Conservation (phyloP, 352 stramenopile genomes). For the Phytophthora megakarya region DNA sequence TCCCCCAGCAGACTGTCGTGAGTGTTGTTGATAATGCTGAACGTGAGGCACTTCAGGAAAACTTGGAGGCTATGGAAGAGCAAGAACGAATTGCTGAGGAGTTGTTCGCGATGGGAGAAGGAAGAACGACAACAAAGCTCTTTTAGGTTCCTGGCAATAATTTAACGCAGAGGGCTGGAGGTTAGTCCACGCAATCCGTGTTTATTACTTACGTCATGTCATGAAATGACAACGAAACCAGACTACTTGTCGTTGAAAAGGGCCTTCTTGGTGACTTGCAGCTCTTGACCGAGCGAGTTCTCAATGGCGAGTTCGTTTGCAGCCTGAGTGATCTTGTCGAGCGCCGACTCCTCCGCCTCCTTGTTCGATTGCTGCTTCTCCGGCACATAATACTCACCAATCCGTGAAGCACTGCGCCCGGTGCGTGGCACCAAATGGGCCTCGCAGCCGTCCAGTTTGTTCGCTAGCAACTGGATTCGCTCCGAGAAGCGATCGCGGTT, state of each 20-base stretch:
- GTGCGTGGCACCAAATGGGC: slow-evolving; percentile 58
- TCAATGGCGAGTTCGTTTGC: slow-evolving; percentile 88
- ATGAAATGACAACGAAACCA: slow-evolving; percentile 15
- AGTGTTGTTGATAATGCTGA: slow-evolving; percentile 73
- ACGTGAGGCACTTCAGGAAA: slow-evolving; percentile 54
- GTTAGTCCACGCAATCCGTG: slow-evolving; percentile 23
- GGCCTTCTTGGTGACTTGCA: slow-evolving; percentile 84
- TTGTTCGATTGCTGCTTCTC: slow-evolving; percentile 76
- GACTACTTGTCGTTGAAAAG: slow-evolving; percentile 87
- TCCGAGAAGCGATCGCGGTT: slow-evolving; percentile 91
- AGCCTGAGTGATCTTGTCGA: slow-evolving; percentile 89
- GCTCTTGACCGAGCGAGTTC: slow-evolving; percentile 76
- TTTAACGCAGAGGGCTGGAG: slow-evolving; percentile 26
- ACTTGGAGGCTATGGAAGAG: slow-evolving; percentile 73
- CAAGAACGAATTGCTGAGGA: slow-evolving; percentile 87
- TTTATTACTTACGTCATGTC: slow-evolving; percentile 32
- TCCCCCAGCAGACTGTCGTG: slow-evolving; percentile 61
- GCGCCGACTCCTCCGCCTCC: slow-evolving; percentile 71
- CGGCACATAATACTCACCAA: slow-evolving; percentile 87
- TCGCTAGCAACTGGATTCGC: slow-evolving; percentile 84
- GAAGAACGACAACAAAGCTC: slow-evolving; percentile 48
- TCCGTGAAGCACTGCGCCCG: slow-evolving; percentile 60
- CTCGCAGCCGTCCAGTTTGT: slow-evolving; percentile 84
- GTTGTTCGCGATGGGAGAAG: slow-evolving; percentile 82
- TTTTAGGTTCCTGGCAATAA: slow-evolving; percentile 47